Base-by-base conservation (phyloP, 2,329 filamentous ascomycete genomes). In the Aureobasidium sp. region DNA sequence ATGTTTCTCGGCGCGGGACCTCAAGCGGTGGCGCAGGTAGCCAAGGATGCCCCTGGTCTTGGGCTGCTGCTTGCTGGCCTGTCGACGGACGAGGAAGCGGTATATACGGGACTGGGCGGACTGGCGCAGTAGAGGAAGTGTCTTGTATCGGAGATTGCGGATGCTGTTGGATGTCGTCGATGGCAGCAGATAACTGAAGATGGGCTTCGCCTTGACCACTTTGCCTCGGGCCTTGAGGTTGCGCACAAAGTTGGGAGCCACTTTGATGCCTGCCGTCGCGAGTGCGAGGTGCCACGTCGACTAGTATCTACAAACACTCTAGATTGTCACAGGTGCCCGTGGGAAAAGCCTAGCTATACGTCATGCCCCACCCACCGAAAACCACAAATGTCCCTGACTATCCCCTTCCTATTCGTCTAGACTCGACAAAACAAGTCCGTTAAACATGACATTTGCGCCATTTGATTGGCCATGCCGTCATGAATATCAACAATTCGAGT, bases 51-150 rank as follows among this genome's bases (percentile, higher is more conserved):
- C 69, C 57, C 74, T 75, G 48, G 70, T 65, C 47, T 57, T 64
- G 51, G 70, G 66, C 53, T 65, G 66, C 47, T 67, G 69, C 64
- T 70, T 74, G 41, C 66, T 66, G 6, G 70, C 67, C 64, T 90
- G 87, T 56, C 84, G 83, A 67, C 81, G 79, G 65, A 92, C 77
- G 62, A 95, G 80, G 66, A 87, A 89, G 49, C 82, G 82, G 72
- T 94, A 95, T 66, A 96, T 85, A 62, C 86, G 84, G 41, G 87
- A 87, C 75, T 96, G 91, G 9, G 90, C 77, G 59, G 82, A 80
- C 71, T 87, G 84, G 70, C 87, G 89, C 68, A 90, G 82, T 56
- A 81, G 78, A 14, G 90, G 89, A 27, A 96, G 75, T 5, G 84
- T 89, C 68, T 91, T 85, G 81, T 90, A 84, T 65, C 85, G 89